phyloP scores from a whole-genome alignment of 2,329 filamentous ascomycete genomes.

The Aspergillus intermedius region DNA sequence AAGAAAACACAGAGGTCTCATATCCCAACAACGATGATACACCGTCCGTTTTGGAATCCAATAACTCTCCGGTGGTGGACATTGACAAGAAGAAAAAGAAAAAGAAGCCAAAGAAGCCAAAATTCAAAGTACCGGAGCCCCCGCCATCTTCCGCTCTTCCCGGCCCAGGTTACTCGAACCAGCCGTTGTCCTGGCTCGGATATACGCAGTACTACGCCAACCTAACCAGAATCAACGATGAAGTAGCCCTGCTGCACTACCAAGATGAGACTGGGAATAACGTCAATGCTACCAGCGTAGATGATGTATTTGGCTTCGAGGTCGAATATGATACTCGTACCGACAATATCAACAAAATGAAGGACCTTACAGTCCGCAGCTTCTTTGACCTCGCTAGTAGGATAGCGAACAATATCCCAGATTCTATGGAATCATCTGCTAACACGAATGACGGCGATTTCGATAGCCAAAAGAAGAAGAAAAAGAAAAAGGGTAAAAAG shows the following conservation, averaged over 20 bases:
- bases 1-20: not conserved
- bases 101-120: slow-evolving; percentile 48
- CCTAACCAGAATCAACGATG: slow-evolving; percentile 80
- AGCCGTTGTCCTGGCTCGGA: slow-evolving; percentile 68
- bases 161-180: slow-evolving; percentile 83
- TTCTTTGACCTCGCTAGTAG: slow-evolving; percentile 72
- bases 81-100: slow-evolving; percentile 34
- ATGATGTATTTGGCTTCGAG: slow-evolving; percentile 63
- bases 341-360: slow-evolving; percentile 66
- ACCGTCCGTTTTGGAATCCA: not conserved
- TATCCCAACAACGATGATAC: slow-evolving; percentile 6
- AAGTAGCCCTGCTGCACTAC: slow-evolving; percentile 37
- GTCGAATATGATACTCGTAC: slow-evolving; percentile 80
- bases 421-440: slow-evolving; percentile 16
- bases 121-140: slow-evolving; percentile 60
- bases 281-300: slow-evolving; percentile 4
- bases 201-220: slow-evolving; percentile 94
- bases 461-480: slow-evolving; percentile 43
- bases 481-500: slow-evolving; percentile 33
- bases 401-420: slow-evolving; percentile 52
- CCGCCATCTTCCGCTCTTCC: slow-evolving; percentile 68
- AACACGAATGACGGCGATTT: slow-evolving; percentile 33
- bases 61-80: slow-evolving; percentile 2
- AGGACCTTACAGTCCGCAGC: slow-evolving; percentile 77
- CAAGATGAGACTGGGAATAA: not conserved